phyloP scores from a whole-genome alignment of 2,329 filamentous ascomycete species.

The Ascochyta fabae region DNA sequence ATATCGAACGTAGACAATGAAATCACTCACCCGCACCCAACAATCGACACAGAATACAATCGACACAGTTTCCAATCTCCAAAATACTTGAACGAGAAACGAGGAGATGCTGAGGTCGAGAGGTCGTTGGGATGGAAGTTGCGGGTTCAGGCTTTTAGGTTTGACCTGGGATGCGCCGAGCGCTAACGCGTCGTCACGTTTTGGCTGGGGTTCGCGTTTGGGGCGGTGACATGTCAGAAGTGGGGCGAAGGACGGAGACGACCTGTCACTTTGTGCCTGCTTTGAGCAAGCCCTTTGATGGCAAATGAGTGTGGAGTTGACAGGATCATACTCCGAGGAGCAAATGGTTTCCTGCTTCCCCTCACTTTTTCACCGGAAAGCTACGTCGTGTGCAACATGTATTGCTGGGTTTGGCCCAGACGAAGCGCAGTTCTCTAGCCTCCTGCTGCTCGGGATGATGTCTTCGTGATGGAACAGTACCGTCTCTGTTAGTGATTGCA shows the following conservation, averaged over 20 bases:
- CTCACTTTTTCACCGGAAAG: neutral
- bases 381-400: conserved; percentile 13
- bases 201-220: conserved; percentile 10
- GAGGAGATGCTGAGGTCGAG: neutral
- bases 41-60: no score
- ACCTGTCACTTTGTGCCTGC: neutral
- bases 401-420: neutral
- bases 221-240: neutral
- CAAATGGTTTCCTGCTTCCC: neutral
- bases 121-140: neutral
- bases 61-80: neutral
- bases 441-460: neutral
- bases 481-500: neutral
- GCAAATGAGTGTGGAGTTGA: neutral
- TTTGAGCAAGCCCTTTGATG: neutral
- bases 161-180: neutral
- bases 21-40: neutral
- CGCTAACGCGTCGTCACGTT: conserved; percentile 21
- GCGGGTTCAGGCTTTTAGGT: conserved; percentile 4
- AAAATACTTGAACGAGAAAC: neutral
- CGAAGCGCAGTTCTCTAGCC: neutral
- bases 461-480: neutral
- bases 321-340: neutral
- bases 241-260: conserved; percentile 1
- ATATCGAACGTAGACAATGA: neutral